Percentiles rank a stretch among this genome's conserved stretches.
These are phyloP conservation scores for Globisporangium okanoganense DNA, from an alignment of 352 stramenopile species.

Conservation along the genomic window DNA sequence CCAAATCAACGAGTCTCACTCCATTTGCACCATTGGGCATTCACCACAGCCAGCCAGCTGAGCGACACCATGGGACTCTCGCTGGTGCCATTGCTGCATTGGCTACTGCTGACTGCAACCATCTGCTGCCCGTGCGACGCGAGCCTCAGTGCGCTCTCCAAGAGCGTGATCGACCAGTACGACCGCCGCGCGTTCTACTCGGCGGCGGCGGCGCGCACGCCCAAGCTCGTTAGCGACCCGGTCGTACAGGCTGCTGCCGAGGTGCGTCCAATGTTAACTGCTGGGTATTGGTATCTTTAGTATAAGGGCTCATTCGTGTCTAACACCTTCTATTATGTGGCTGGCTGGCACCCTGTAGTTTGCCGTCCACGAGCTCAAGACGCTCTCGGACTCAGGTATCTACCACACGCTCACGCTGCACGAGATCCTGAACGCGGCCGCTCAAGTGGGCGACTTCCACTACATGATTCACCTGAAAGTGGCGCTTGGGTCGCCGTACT, in stretches of 20 bases:
- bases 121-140: background rate
- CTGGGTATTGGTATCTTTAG: too few species aligned
- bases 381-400: slow-evolving; percentile 66
- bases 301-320: background rate
- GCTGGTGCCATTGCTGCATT: background rate
- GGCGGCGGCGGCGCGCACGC: slow-evolving; percentile 8
- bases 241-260: slow-evolving; percentile 40
- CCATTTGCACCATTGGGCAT: too few species aligned
- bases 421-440: slow-evolving; percentile 47
- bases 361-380: slow-evolving; percentile 50
- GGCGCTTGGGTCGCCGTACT: slow-evolving; percentile 63
- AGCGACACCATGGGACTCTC: background rate
- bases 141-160: background rate
- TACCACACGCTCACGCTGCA: slow-evolving; percentile 58
- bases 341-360: too few species aligned
- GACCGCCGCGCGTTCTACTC: slow-evolving; percentile 27
- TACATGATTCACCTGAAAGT: slow-evolving; percentile 71
- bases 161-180: slow-evolving; percentile 14
- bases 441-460: slow-evolving; percentile 76
- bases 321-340: background rate
- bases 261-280: too few species aligned
- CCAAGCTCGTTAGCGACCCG: slow-evolving; percentile 29
- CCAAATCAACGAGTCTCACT: background rate
- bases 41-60: too few species aligned
- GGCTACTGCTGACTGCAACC: background rate